Evolutionary conservation across 345 rosid species (phyloP), one percentile per base, ranked within the genome.

Genomic region (Salix brachista): DNA sequence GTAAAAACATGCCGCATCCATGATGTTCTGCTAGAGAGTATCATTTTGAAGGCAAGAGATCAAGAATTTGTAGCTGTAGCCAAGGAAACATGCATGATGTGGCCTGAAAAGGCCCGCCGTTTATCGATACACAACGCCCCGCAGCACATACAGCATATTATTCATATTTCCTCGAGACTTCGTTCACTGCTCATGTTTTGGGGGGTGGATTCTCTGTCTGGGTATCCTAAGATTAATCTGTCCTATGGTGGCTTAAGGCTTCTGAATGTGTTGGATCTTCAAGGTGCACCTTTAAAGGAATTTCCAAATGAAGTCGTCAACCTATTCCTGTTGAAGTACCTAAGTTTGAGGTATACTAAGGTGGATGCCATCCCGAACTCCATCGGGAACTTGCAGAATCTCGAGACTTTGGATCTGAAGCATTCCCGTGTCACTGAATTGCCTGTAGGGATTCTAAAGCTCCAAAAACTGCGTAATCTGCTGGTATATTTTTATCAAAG

Each of bases 171-270:
- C 0, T 67, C 71, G 26, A 61, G 46, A 56, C 8, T 77, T 37
- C 84, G 81, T 54, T 77, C 84, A 4, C 37, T 81, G 41, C 74
- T 77, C 69, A 69, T 69, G 75, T 81, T 74, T 23, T 74, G 83
- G 64, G 44, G 50, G 39, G 77, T 72, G 4, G 76, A 68, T 42
- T 42, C 13, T 42, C 37, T 36, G 37, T 5, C 7, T 36, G 7
- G 37, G 37, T 36, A 36, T 36, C 7, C 37, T 36, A 36, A 36
- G 37, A 36, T 36, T 36, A 36, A 36, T 36, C 37, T 36, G 7
- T 36, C 7, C 37, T 36, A 36, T 36, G 37, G 37, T 6, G 37
- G 37, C 37, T 36, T 36, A 36, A 36, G 37, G 7, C 37, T 36
- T 36, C 37, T 36, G 37, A 36, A 36, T 36, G 37, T 36, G 37